Base-by-base conservation (phyloP, 441 rosid species). In the Flueggea neowawraea region DNA sequence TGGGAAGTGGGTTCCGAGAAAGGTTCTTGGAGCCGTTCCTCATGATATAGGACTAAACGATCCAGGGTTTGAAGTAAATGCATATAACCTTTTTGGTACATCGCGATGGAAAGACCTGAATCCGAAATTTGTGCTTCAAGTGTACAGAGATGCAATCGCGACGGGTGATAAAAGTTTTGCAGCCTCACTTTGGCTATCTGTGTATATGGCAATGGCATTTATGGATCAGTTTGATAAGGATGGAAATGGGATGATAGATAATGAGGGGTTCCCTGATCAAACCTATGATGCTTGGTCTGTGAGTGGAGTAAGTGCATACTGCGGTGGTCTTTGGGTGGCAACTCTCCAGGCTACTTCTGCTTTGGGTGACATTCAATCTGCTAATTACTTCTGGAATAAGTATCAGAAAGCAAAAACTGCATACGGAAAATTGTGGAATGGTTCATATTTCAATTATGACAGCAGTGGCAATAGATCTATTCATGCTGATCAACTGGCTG, bases 291-390 rank as follows among this genome's bases (percentile, higher is more conserved):
- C 93, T 5, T 90, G 98, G 95, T 84, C 91, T 4, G 95, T 80
- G 39, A 74, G 82, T 50, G 97, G 97, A 17, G 82, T 88, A 60
- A 93, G 93, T 66, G 90, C 97, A 14, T 93, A 90, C 51, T 63
- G 87, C 69, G 98, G 97, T 53, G 98, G 98, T n/a, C 81, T 93
- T 56, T 90, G 98, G 98, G 84, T 87, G 43, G 98, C 97, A 10
- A 91, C 97, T 43, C 71, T 90, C 53, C 95, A 93, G 76, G 97
- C 97, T 66, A 81, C 93, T 41, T 88, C 97, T 5, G 95, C 96
- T 54, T 39, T 93, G 79, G 98, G 91, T 49, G 96, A 90, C 64
- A 67, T 71, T 58, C 87, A 68, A 62, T 81, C 90, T 39, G 84
- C 80, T 9, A 79, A 73, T 50, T 90, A 84, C 61, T 90, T 93